phyloP scores from a whole-genome alignment of 2,329 filamentous ascomycete species.

The Arthrobotrys sinensis region DNA sequence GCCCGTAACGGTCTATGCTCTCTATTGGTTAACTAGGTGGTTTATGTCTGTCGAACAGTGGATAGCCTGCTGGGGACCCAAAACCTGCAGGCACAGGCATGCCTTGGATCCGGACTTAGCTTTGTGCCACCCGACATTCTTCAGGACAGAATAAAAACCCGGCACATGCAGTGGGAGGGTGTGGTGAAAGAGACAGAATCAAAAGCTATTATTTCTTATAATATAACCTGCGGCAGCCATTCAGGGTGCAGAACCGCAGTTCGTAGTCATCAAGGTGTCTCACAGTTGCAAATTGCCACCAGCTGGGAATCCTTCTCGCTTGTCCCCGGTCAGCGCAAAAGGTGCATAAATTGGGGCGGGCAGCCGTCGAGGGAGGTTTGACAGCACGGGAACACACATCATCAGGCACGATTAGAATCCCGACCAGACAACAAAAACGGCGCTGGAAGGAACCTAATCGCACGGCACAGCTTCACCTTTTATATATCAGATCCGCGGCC shows the following conservation, averaged over 20 bases:
- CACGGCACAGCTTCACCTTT: slow-evolving; percentile 20
- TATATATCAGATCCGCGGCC: slow-evolving; percentile 13
- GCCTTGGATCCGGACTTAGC: no score
- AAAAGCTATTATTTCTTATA: not conserved
- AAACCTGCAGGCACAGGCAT: no score
- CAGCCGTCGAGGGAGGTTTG: slow-evolving; percentile 10
- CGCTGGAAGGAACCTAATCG: not conserved
- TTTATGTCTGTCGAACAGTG: no score
- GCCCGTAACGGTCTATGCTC: no score
- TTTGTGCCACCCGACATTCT: no score
- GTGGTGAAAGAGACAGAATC: no score
- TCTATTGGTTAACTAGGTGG: no score
- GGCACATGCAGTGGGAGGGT: no score
- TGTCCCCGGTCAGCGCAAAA: slow-evolving; percentile 2
- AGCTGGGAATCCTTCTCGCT: slow-evolving; percentile 7
- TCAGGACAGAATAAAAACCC: no score
- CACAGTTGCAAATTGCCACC: slow-evolving; percentile 16
- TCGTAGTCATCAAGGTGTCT: slow-evolving; percentile 5
- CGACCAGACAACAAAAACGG: slow-evolving; percentile 1
- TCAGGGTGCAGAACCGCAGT: slow-evolving; percentile 7
- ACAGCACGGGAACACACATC: not conserved
- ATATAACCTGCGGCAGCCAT: slow-evolving; percentile 2
- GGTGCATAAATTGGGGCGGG: slow-evolving; percentile 14
- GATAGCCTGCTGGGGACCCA: no score
- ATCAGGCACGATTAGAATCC: slow-evolving; percentile 6